Evolutionary conservation across 164 flowering plant genomes (phyloP).

Genomic region (Aristolochia fimbriata): DNA sequence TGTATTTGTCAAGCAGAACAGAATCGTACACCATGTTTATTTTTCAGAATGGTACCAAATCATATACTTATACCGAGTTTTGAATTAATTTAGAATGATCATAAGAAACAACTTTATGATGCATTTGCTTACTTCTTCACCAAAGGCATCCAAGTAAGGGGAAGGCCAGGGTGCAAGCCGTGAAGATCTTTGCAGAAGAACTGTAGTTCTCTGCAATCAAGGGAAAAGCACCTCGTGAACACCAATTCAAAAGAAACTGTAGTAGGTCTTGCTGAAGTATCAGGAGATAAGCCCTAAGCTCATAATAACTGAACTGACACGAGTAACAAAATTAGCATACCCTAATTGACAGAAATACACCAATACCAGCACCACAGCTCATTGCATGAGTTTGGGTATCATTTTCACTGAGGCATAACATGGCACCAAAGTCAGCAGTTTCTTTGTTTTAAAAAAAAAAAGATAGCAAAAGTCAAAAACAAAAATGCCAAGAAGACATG

Average conservation of each 20-base stretch:
- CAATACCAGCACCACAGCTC: slow-evolving; percentile 86
- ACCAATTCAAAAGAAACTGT: background rate
- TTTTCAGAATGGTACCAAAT: too few relatives aligned
- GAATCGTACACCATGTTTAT: too few relatives aligned
- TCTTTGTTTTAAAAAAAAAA: too few relatives aligned
- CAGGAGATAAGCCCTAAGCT: background rate
- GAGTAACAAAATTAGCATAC: slow-evolving; percentile 25
- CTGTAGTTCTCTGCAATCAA: slow-evolving; percentile 57
- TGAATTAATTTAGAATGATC: too few relatives aligned
- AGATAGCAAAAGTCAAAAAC: background rate
- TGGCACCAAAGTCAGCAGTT: background rate
- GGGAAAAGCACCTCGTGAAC: slow-evolving; percentile 1
- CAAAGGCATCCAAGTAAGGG: slow-evolving; percentile 86
- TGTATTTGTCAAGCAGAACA: too few relatives aligned
- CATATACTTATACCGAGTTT: too few relatives aligned
- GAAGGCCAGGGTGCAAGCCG: slow-evolving; percentile 89
- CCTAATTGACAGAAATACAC: slow-evolving; percentile 70
- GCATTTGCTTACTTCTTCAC: slow-evolving; percentile 71
- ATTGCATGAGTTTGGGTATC: slow-evolving; percentile 64
- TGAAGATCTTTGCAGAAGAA: slow-evolving; percentile 73
- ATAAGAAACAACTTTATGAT: background rate
- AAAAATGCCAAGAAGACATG: background rate
- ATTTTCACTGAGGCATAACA: slow-evolving; percentile 37
- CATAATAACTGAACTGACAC: too few relatives aligned
- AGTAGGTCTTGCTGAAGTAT: background rate